phyloP scores from a whole-genome alignment of 305 asterid species.

The Ilex paraguariensis region DNA sequence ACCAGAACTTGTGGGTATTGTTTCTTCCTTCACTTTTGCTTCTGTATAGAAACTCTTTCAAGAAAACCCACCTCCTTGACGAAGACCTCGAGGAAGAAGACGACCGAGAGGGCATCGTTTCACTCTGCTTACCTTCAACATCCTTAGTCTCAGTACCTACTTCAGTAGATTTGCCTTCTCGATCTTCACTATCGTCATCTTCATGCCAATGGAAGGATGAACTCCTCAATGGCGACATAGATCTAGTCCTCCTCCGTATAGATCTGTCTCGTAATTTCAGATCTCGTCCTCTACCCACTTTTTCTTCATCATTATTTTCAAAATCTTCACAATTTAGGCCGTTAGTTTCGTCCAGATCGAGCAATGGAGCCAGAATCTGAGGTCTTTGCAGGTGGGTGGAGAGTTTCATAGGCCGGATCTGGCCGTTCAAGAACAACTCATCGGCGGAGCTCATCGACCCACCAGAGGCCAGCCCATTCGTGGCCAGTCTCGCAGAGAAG shows the following conservation, averaged over 20 bases:
- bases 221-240: conserved; percentile 76
- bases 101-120: conserved; percentile 44
- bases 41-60: conserved; percentile 80
- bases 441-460: conserved; percentile 87
- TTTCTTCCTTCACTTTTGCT: conserved; percentile 91
- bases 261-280: conserved; percentile 58
- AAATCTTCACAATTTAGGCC: conserved; percentile 22
- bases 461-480: conserved; percentile 29
- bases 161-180: conserved; percentile 3
- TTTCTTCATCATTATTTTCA: conserved; percentile 13
- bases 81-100: conserved; percentile 62
- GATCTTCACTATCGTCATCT: conserved; percentile 9
- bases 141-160: neutral
- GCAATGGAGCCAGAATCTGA: conserved; percentile 47
- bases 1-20: conserved; percentile 68
- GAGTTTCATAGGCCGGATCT: conserved; percentile 92
- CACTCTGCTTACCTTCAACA: conserved; percentile 8
- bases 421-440: conserved; percentile 81
- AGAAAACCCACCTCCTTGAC: conserved; percentile 70
- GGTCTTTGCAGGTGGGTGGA: conserved; percentile 64
- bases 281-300: conserved; percentile 50
- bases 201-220: conserved; percentile 42
- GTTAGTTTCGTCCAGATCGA: conserved; percentile 28
- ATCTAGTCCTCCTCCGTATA: conserved; percentile 78
- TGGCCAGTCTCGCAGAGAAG: conserved; percentile 41